A percentile compares a stretch with the other conserved stretches of the same genome.
Evolutionary conservation across 23 red algal genomes (phyloP).

Genomic region (Gracilaria gracilis): DNA sequence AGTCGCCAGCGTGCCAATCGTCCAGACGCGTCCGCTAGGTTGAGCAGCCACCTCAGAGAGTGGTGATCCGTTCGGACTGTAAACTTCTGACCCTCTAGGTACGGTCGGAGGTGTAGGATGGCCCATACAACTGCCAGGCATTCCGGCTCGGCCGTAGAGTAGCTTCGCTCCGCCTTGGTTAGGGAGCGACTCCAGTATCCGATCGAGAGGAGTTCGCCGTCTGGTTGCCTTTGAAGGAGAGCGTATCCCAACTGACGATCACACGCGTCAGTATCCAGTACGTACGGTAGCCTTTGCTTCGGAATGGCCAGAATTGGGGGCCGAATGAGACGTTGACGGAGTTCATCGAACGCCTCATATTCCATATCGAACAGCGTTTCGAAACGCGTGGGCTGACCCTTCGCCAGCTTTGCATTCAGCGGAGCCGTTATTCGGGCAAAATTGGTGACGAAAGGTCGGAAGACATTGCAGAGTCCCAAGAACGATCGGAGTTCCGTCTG

Average conservation of each 20-base stretch:
- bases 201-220: no score
- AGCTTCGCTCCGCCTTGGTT: no score
- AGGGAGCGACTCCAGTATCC: no score
- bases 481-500: slow-evolving; percentile 43
- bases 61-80: slow-evolving; percentile 18
- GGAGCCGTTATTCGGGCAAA: slow-evolving; percentile 40
- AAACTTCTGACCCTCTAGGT: slow-evolving; percentile 22
- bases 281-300: not conserved
- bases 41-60: slow-evolving; percentile 24
- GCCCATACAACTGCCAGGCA: no score
- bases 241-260: no score
- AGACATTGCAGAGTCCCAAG: slow-evolving; percentile 42
- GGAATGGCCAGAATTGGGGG: slow-evolving; percentile 36
- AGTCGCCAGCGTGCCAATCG: slow-evolving; percentile 25
- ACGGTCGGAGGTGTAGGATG: no score
- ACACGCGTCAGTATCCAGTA: no score
- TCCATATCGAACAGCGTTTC: not conserved
- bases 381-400: not conserved
- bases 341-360: not conserved
- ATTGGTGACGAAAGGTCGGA: slow-evolving; percentile 34
- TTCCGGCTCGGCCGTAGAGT: no score
- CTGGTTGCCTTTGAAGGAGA: no score
- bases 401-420: slow-evolving; percentile 8
- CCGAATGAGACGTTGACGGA: not conserved
- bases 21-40: not conserved